These are phyloP conservation scores for Athelia sp. DNA, from an alignment of 1,284 basidiomycete genomes.

Conservation along the genomic window DNA sequence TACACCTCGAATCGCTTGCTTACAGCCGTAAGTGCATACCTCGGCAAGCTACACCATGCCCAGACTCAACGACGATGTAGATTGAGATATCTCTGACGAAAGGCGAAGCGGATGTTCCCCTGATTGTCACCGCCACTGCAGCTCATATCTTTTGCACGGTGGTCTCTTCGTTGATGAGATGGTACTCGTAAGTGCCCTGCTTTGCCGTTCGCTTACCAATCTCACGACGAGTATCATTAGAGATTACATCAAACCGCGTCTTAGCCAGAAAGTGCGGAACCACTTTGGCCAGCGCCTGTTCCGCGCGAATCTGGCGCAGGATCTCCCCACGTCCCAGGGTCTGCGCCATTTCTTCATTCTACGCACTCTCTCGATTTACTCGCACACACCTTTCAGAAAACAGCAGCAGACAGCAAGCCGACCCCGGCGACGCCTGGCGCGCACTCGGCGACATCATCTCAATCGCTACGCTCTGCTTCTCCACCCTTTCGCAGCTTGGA, in stretches of 20 bases:
- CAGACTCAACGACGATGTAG: background rate
- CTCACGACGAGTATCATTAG: background rate
- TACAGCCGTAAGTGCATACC: background rate
- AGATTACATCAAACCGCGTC: background rate
- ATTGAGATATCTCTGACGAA: background rate
- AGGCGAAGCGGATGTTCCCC: background rate
- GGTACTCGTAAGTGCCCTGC: background rate
- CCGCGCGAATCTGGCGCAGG: background rate
- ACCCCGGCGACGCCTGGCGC: background rate
- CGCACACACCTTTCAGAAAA: background rate
- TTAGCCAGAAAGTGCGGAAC: background rate
- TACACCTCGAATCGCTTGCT: background rate
- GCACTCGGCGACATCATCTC: background rate
- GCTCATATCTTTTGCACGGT: background rate
- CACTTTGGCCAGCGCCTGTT: background rate
- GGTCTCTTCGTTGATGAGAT: background rate
- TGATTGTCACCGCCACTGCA: background rate
- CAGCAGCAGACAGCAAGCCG: background rate
- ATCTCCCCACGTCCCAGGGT: background rate
- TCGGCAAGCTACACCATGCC: background rate
- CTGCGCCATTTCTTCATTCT: background rate
- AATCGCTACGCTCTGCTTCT: background rate
- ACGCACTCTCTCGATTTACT: constrained; percentile 2
- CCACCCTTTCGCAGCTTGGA: background rate
- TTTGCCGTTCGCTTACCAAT: background rate